Evolutionary conservation across 164 flowering plant genomes (phyloP), one percentile per base, ranked within the genome.

Genomic region (Tetracentron sinense): DNA sequence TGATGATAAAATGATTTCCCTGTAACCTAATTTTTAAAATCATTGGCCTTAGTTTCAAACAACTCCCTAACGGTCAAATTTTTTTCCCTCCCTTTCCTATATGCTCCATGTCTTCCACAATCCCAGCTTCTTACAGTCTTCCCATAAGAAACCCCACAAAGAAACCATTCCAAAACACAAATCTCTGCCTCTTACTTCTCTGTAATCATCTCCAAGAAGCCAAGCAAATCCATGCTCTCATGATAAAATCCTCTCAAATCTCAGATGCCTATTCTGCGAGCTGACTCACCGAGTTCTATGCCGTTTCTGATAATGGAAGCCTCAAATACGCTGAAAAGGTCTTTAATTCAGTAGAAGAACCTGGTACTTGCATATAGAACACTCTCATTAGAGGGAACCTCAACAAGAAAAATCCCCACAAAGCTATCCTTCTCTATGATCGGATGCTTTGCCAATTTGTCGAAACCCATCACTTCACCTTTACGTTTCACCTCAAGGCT

Each of bases 281-380:
- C n/a, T 48, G 63, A 19, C 62, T 66, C 26, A 35, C 69, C 7
- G 69, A 66, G 57, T 66, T 66, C 57, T 66, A 58, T 4, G 69
- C 69, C 38, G 25, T 66, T 48, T 58, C 69, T 12, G 63, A 35
- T 23, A 3, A 31, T 22, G 69, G 69, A 28, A 30, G 38, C 69
- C 56, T 66, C 5, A 57, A 49, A 15, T 58, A 58, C 38, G 50
- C 21, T 8, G 38, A 33, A 33, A 33, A 33, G 38, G 8, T 33
- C 38, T 8, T 33, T 33, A 33, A 33, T 33, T 58, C 56, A 19
- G 48, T 58, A 6, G 22, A 46, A 20, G 42, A 67, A 54, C 59
- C 60, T 8, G 14, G 54, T 30, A 11, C 64, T 11, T 67, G 60
- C 60, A 42, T 67, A 7, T 60, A 25, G 53, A 60, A 67, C 46